Base-by-base conservation (phyloP, 225 moss, liverwort and hornwort species). In the Pleurozium schreberi region DNA sequence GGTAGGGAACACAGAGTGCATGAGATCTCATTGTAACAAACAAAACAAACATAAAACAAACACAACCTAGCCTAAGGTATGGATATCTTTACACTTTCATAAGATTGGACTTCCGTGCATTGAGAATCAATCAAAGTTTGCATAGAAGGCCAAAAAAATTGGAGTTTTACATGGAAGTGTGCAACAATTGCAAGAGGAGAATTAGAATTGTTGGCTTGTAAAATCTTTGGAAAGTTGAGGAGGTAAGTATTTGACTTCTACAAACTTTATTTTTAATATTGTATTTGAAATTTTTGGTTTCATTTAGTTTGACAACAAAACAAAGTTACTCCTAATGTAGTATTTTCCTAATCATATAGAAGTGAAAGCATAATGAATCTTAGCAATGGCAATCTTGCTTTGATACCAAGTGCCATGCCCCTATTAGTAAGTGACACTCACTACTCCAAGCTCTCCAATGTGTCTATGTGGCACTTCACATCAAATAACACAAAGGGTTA, bases 121-220 rank as follows among this genome's bases (percentile, higher is more conserved):
- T 23, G 5, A 33, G 23, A 53, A 4, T 77, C 0, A 1, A 3
- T 6, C 36, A 53, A 77, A 55, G 10, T 38, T 36, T 78, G 10
- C 49, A 14, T 36, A 25, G 16, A 31, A 55, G 25, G 36, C 25
- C 10, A 4, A 25, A 17, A 38, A 27, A n/a, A n/a, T 78, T 16
- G 10, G 7, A 55, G 6, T 55, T 57, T 9, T 36, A 52, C 2
- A 23, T 4, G 3, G 3, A 77, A 38, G 6, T 77, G 25, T 53
- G 10, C 38, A 78, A 55, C 4, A 38, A 10, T 55, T 38, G 38
- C 4, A 38, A 25, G 15, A 53, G 1, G 25, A 77, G 0, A 36
- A 77, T 53, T 2, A 23, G 4, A 38, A 36, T 38, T 36, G 23
- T 16, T 52, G 10, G 2, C 5, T 1, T 3, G 5, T 0, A 75